Evolutionary conservation across 2,329 filamentous ascomycete genomes (phyloP), one percentile per base, ranked within the genome.

Genomic region (Didymella pinodella): DNA sequence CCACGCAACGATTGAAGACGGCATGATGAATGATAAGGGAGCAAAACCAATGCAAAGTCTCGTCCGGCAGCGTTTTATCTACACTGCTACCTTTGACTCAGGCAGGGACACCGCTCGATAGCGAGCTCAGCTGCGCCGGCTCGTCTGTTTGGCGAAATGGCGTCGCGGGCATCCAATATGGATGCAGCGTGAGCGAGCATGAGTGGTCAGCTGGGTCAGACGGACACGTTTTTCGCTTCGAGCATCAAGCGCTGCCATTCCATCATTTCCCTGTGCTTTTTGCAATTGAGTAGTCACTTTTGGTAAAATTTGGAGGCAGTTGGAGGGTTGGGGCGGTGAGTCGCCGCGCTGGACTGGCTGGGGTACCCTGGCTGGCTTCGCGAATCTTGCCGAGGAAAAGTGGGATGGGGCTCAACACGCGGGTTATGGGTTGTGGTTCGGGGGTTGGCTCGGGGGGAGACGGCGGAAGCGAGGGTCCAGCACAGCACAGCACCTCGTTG

Each of bases 1-100:
- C 6, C 49, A 60, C 4, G 67, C 48, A 41, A 65, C 47, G 16
- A 48, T 16, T 47, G 58, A 38, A 25, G 53, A 58, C 46, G 68
- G 44, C 56, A 59, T 59, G 41, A 22, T 31, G 46, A 16, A 46
- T 6, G 26, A n/a, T 18, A 48, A 25, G 50, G 16, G 43, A 59
- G 51, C 40, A 49, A 18, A 25, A n/a, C 22, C 22, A 22, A 22
- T 22, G 34, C n/a, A 22, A 49, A 28, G 31, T 20, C 7, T 43
- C 3, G 22, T 34, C 22, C 5, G 32, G 34, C 26, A n/a, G 31
- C 14, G 45, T 31, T 28, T 46, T 59, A 59, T 54, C 50, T 54
- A 54, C 54, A 54, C 20, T 7, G 29, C 22, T 11, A 8, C n/a
- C 14, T 43, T 54, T 54, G 56, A 59, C 50, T 54, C 56, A 47